Evolutionary conservation across 73 alveolate genomes (phyloP), one percentile per base, ranked within the genome.

Genomic region (Paramecium caudatum): DNA sequence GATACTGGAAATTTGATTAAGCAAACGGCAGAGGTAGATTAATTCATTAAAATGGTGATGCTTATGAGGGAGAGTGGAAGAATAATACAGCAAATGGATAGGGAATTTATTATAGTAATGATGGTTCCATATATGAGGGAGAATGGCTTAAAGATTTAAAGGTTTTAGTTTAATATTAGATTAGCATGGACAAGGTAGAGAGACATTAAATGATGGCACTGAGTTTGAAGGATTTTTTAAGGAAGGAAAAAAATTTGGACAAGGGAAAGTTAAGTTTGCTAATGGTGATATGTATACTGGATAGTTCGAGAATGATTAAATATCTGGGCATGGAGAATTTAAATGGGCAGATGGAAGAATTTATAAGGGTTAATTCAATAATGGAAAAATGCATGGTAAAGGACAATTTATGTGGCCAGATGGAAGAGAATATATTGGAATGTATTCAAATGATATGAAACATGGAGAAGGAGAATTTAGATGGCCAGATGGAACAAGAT

Each of bases 81-180:
- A 91, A 91, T 30, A 91, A 84, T 91, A 83, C 37, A 37, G 91
- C 93, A 4, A 83, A 93, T 48, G 97, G 97, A 9, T 62, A 91
- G 78, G 97, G 88, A 3, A 13, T 21, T 1, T 74, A 36, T 74
- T 27, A 27, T 74, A 30, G 55, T 1, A 39, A 21, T 39, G 88
- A 74, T 74, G 88, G 88, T 9, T 41, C 62, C 19, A 12, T 1
- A 43, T 74, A 74, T 74, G 69, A 74, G 19, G 88, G 88, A 41
- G 17, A 45, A 21, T 74, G 88, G 88, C 19, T 41, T 19, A 0
- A 74, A 5, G 88, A 74, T 74, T 74, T 34, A 74, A 74, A 74
- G 27, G 62, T 55, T 70, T 9, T 13, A n/a, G 4, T 12, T 1
- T 37, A 70, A 37, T 13, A 37, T 32, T 70, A 70, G 30, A 34